These are phyloP conservation scores for Morella rubra DNA, from an alignment of 306 rosid species.

Conservation along the genomic window DNA sequence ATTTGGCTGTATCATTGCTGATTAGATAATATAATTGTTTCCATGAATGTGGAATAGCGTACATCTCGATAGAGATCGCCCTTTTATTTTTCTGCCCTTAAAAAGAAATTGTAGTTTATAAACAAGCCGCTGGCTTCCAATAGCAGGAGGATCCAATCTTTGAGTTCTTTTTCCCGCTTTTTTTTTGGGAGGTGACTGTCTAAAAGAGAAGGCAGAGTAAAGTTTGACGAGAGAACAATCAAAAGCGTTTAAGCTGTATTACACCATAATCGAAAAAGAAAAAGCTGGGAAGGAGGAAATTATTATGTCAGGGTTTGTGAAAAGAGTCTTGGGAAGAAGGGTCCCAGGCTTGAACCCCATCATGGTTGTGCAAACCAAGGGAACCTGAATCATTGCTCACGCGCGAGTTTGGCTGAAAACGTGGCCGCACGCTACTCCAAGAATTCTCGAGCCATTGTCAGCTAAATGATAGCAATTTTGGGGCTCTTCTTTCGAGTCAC, in stretches of 20 bases:
- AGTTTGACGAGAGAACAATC: background rate
- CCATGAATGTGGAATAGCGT: no score
- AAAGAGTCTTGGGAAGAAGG: background rate
- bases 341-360: background rate
- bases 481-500: conserved; percentile 33
- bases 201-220: background rate
- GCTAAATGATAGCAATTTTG: conserved; percentile 36
- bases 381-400: conserved; percentile 68
- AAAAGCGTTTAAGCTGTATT: background rate
- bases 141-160: no score
- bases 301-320: background rate
- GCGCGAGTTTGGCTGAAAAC: conserved; percentile 52
- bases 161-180: no score
- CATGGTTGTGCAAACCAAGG: conserved; percentile 50
- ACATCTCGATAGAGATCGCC: no score
- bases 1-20: conserved; percentile 9
- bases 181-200: no score
- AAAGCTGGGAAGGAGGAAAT: background rate
- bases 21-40: no score
- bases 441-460: conserved; percentile 25
- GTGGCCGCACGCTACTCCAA: conserved; percentile 52
- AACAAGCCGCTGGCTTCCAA: no score
- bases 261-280: conserved; percentile 2
- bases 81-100: no score
- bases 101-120: no score